phyloP scores from a whole-genome alignment of 768 basidiomycete species.

The Exidia glandulosa region DNA sequence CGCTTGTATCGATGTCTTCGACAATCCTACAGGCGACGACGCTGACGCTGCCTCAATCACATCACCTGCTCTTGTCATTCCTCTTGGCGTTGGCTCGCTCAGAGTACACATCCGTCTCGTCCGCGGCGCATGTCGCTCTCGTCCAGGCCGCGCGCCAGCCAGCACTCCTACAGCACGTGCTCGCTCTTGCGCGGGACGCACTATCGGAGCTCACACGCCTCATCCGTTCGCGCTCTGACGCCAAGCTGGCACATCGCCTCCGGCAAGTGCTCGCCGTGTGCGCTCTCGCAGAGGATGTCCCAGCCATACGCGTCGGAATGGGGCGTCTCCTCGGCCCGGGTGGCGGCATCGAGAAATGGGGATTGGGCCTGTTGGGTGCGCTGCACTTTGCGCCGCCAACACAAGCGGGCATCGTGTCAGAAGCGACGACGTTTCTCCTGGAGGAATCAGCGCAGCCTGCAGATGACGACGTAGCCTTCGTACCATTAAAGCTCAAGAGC shows the following conservation, averaged over 20 bases:
- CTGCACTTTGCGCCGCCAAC: conserved; percentile 57
- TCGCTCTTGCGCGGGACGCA: conserved; percentile 52
- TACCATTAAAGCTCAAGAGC: background rate
- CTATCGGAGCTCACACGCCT: conserved; percentile 63
- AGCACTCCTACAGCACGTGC: conserved; percentile 42
- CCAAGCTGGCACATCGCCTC: conserved; percentile 60
- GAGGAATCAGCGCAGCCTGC: background rate
- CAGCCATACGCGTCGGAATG: conserved; percentile 40
- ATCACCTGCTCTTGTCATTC: conserved; percentile 56
- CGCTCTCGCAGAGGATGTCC: conserved; percentile 28
- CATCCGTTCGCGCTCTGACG: conserved; percentile 57
- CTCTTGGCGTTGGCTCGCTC: conserved; percentile 65
- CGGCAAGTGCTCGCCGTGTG: conserved; percentile 64
- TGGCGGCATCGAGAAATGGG: conserved; percentile 87
- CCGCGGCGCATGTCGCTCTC: conserved; percentile 38
- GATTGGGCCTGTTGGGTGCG: conserved; percentile 75
- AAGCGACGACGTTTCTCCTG: background rate
- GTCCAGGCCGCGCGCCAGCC: conserved; percentile 29
- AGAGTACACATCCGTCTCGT: conserved; percentile 39
- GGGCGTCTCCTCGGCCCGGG: conserved; percentile 64
- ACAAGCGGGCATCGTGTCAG: conserved; percentile 9
- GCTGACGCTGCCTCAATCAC: conserved; percentile 55
- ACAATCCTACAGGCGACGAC: conserved; percentile 42
- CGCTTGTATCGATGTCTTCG: conserved; percentile 45
- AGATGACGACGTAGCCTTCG: background rate